phyloP scores from a whole-genome alignment of 176 grass and related monocot genomes.

The Bromus sterilis region DNA sequence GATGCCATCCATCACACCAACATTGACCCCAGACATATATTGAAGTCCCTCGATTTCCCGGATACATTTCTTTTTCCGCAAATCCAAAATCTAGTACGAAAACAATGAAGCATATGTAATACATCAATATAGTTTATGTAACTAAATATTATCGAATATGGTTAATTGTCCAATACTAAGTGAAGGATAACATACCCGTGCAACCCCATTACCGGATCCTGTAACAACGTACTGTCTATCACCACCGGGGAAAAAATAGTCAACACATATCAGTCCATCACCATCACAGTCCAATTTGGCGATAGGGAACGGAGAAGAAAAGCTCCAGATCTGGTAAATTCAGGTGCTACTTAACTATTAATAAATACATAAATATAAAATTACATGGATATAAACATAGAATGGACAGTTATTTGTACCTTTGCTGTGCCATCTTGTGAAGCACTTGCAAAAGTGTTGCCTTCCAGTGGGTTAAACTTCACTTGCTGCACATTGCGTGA shows the following conservation, averaged over 20 bases:
- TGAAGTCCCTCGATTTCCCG: neutral
- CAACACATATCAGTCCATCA: neutral
- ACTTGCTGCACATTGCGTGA: slow-evolving; percentile 40
- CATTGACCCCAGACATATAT: neutral
- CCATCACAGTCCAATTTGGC: neutral
- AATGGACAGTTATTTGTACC: no score
- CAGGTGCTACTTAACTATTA: neutral
- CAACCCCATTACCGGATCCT: neutral
- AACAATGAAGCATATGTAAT: neutral
- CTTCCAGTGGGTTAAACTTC: slow-evolving; percentile 45
- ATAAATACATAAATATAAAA: neutral
- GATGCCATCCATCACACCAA: neutral
- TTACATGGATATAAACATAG: neutral
- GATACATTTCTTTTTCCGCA: neutral
- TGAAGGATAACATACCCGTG: neutral
- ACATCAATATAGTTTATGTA: neutral
- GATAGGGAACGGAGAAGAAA: slow-evolving; percentile 38
- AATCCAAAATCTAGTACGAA: neutral
- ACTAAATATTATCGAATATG: neutral
- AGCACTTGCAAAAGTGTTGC: slow-evolving; percentile 50
- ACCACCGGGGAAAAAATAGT: neutral
- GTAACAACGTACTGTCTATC: neutral
- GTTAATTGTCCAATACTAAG: neutral
- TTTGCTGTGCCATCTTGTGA: slow-evolving; percentile 40
- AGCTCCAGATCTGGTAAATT: slow-evolving; percentile 46